These are phyloP conservation scores for Botryotinia calthae DNA, from an alignment of 2,329 filamentous ascomycete genomes.

Conservation along the genomic window DNA sequence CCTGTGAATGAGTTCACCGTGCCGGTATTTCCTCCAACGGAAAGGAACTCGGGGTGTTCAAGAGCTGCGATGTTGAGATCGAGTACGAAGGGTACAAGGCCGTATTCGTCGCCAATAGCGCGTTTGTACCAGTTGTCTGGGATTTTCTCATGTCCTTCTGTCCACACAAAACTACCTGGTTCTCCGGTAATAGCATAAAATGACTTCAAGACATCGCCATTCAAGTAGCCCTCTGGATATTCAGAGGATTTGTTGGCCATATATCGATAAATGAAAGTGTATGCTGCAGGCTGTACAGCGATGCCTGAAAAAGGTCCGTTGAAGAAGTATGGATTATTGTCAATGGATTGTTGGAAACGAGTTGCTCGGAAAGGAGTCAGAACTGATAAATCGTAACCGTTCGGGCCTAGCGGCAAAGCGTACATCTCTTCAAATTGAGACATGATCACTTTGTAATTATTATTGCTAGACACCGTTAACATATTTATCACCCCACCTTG, in stretches of 20 bases:
- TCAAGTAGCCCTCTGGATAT: constrained; percentile 35
- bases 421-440: constrained; percentile 50
- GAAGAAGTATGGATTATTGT: constrained; percentile 51
- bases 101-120: constrained; percentile 39
- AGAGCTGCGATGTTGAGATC: constrained; percentile 42
- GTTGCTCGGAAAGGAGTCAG: constrained; percentile 45
- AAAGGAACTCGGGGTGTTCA: constrained; percentile 45
- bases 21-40: constrained; percentile 53
- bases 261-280: constrained; percentile 36
- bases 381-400: constrained; percentile 42
- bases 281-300: constrained; percentile 34
- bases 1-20: constrained; percentile 52
- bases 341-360: constrained; percentile 41
- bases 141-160: constrained; percentile 27
- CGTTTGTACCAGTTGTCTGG: constrained; percentile 31
- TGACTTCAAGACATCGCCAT: constrained; percentile 30
- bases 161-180: constrained; percentile 25
- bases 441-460: constrained; percentile 52
- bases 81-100: constrained; percentile 39
- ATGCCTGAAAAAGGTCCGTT: constrained; percentile 52
- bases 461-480: constrained; percentile 40
- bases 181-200: constrained; percentile 28
- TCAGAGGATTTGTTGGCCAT: constrained; percentile 38
- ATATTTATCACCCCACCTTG: neutral
- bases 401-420: constrained; percentile 42